These are phyloP conservation scores for Chrysosporium queenslandicum DNA, from an alignment of 2,329 filamentous ascomycete genomes.

Conservation along the genomic window DNA sequence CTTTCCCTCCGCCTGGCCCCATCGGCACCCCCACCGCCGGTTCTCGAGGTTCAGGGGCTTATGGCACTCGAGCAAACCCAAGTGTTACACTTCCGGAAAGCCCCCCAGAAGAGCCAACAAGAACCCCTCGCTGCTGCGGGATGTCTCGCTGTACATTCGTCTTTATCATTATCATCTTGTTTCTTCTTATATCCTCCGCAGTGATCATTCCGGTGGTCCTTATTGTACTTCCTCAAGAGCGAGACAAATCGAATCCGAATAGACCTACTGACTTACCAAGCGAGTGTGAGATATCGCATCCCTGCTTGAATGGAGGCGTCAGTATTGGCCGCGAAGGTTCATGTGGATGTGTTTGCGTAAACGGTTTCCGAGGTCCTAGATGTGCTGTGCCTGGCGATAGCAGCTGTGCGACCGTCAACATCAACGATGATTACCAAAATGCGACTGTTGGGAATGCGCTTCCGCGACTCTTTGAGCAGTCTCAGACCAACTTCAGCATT, in stretches of 20 bases:
- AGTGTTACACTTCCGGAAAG: conserved; percentile 16
- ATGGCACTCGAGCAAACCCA: conserved; percentile 24
- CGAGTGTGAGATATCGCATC: conserved; percentile 50
- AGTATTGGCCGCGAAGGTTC: conserved; percentile 57
- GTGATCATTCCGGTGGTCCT: conserved; percentile 65
- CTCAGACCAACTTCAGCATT: conserved; percentile 61
- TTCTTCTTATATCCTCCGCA: conserved; percentile 68
- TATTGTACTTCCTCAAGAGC: conserved; percentile 48
- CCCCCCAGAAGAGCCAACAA: conserved; percentile 15
- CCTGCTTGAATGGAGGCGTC: conserved; percentile 71
- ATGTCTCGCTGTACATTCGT: conserved; percentile 72
- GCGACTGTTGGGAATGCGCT: conserved; percentile 75
- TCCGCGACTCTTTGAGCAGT: conserved; percentile 58
- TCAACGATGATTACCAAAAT: conserved; percentile 42
- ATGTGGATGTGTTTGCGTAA: conserved; percentile 81
- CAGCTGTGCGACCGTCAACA: conserved; percentile 45
- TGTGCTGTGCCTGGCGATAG: conserved; percentile 45
- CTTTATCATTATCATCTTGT: conserved; percentile 51
- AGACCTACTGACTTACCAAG: conserved; percentile 21
- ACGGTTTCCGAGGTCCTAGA: conserved; percentile 64
- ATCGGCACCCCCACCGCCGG: conserved; percentile 38
- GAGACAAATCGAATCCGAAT: conserved; percentile 24
- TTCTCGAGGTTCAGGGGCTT: conserved; percentile 21
- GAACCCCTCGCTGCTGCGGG: conserved; percentile 64
- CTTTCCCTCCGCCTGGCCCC: conserved; percentile 50